phyloP scores from a whole-genome alignment of 371 early-diverging fungal species.

The Choanephora cucurbitarum region DNA sequence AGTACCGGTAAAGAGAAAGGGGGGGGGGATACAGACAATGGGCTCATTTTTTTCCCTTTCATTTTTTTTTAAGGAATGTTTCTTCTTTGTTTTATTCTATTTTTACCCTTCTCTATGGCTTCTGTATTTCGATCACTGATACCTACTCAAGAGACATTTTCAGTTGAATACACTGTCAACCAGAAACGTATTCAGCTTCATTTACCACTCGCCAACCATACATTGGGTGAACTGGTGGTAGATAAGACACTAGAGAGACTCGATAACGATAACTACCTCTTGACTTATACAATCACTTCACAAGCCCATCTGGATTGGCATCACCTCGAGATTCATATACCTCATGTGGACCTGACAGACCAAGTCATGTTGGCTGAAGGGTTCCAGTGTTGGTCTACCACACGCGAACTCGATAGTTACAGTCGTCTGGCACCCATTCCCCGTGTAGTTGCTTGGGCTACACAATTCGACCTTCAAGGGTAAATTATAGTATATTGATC shows the following conservation, averaged over 20 bases:
- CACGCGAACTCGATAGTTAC: slow-evolving; percentile 31
- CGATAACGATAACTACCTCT: neutral
- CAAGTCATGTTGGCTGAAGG: slow-evolving; percentile 56
- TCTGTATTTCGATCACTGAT: no score
- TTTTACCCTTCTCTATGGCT: neutral
- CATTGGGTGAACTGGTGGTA: neutral
- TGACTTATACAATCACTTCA: neutral
- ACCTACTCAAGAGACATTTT: no score
- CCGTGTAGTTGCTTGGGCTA: slow-evolving; percentile 36
- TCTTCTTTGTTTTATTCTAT: neutral
- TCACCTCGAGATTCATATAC: slow-evolving; percentile 29
- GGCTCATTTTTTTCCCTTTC: no score
- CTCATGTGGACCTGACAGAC: slow-evolving; percentile 21
- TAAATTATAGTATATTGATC: no score
- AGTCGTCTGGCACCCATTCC: slow-evolving; percentile 37
- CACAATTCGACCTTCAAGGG: slow-evolving; percentile 51
- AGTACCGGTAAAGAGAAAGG: no score
- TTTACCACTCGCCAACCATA: neutral
- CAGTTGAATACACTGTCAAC: neutral
- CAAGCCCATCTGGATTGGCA: neutral
- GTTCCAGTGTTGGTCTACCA: slow-evolving; percentile 60
- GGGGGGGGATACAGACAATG: no score
- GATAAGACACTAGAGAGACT: neutral
- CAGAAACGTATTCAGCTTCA: neutral
- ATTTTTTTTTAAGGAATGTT: neutral